phyloP scores from a whole-genome alignment of 257 asterid genomes.

The Penstemon newberryi region DNA sequence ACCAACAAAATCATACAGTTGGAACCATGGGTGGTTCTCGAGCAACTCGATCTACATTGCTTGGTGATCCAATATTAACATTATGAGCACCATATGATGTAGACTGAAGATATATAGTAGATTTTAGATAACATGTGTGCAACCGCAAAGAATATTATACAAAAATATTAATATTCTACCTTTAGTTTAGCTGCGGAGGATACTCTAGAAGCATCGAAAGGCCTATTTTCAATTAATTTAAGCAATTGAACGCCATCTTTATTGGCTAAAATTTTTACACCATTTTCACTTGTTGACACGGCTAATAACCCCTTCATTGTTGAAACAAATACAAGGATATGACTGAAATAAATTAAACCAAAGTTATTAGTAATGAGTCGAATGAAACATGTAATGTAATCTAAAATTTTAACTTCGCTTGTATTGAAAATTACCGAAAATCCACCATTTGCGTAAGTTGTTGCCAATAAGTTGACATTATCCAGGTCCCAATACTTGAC shows the following conservation, averaged over 20 bases:
- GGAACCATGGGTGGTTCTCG: constrained; percentile 43
- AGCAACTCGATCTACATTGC: constrained; percentile 49
- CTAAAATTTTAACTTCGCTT: neutral
- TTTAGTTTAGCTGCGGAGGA: constrained; percentile 42
- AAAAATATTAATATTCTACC: constrained; percentile 28
- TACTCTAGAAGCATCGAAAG: constrained; percentile 53
- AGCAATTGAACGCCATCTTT: constrained; percentile 55
- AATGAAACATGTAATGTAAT: neutral
- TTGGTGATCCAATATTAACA: constrained; percentile 41
- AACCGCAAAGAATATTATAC: neutral
- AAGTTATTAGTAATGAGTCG: neutral
- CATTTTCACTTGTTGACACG: constrained; percentile 63
- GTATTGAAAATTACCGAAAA: constrained; percentile 40
- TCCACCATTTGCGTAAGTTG: constrained; percentile 66
- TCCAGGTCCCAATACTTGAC: constrained; percentile 73
- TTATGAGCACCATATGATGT: constrained; percentile 42
- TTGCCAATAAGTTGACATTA: constrained; percentile 43
- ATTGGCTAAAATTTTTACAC: constrained; percentile 60
- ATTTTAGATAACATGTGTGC: constrained; percentile 17
- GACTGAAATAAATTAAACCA: constrained; percentile 38
- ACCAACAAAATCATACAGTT: constrained; percentile 37
- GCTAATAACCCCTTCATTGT: constrained; percentile 64
- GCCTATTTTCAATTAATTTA: constrained; percentile 49
- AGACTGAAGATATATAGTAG: constrained; percentile 35
- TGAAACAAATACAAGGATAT: constrained; percentile 63